Evolutionary conservation across 2,329 filamentous ascomycete genomes (phyloP), one percentile per base, ranked within the genome.

Genomic region (Venturia carpophila): DNA sequence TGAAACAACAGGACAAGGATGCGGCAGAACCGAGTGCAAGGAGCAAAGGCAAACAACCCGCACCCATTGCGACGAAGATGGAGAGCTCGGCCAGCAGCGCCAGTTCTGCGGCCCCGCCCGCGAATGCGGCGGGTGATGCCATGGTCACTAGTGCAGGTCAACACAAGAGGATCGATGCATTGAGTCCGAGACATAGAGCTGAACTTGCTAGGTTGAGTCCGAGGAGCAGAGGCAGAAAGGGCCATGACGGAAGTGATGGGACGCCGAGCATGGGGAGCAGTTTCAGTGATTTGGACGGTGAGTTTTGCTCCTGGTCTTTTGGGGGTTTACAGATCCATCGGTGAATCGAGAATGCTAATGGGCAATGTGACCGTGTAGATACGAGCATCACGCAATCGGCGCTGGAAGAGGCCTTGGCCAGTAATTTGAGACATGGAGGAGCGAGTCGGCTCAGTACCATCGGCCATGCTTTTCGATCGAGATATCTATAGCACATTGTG

Each of bases 201-300:
- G 87, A 88, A 55, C 71, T 87, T 61, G 79, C 82, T 2, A 81
- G 80, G 34, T 77, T 83, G 56, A 85, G 82, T 69, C 82, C 84
- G 1, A 75, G 77, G 10, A 76, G 75, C 10, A 82, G 81, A 67
- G 78, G 76, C 37, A 81, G 82, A 69, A 80, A 19, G 68, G 80
- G 78, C 0, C 80, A 81, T 15, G 86, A 88, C 67, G 84, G 84
- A 15, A 91, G 87, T 71, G 88, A 91, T 68, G 87, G 87, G 17
- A 88, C 87, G 17, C 88, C 87, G 1, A 91, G 88, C 70, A 91
- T 92, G 86, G 89, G 90, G 0, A 93, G 90, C 73, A 92, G 89
- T 70, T 94, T 91, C 71, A 93, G 89, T 75, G 91, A 94, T 77
- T 81, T 95, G 55, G 90, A 93, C 73, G 89, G 89, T 83, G 74